Evolutionary conservation across 2,329 filamentous ascomycete species (phyloP).

Genomic region (Penicillium sumatraense): DNA sequence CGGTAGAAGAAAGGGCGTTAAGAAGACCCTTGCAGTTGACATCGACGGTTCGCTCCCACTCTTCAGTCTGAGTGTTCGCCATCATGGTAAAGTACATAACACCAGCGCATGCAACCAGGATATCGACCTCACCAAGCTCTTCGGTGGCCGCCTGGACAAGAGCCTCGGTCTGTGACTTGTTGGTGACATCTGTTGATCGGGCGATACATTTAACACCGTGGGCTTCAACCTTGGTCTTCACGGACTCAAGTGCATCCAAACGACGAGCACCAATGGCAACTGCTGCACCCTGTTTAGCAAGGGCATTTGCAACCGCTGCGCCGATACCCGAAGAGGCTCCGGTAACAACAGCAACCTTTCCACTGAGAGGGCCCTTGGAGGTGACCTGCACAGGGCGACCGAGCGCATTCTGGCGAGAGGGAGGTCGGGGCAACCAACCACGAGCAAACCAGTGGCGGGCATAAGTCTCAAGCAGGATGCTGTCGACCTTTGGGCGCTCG

Average conservation of each 20-base stretch:
- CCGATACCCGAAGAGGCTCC: constrained; percentile 81
- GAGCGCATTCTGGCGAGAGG: constrained; percentile 55
- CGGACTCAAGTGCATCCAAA: constrained; percentile 67
- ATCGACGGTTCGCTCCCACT: constrained; percentile 82
- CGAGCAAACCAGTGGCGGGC: constrained; percentile 79
- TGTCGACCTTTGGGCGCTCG: constrained; percentile 71
- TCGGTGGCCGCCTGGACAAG: constrained; percentile 64
- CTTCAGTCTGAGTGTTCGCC: constrained; percentile 72
- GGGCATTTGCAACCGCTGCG: constrained; percentile 70
- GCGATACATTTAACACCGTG: constrained; percentile 69
- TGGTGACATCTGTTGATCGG: constrained; percentile 74
- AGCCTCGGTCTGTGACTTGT: constrained; percentile 66
- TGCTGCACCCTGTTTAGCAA: constrained; percentile 72
- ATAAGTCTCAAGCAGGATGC: constrained; percentile 74
- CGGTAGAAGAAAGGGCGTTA: constrained; percentile 70
- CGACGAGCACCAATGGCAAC: constrained; percentile 75
- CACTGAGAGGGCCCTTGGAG: constrained; percentile 64
- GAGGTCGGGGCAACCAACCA: constrained; percentile 73
- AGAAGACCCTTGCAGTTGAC: constrained; percentile 86
- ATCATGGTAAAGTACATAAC: constrained; percentile 93
- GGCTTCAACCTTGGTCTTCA: constrained; percentile 65
- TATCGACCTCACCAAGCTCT: constrained; percentile 73
- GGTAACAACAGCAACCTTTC: constrained; percentile 75
- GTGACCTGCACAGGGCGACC: constrained; percentile 51
- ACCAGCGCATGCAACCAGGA: constrained; percentile 78